These are phyloP conservation scores for Candida glucosophila DNA, from an alignment of 1,139 yeast genomes.

Conservation along the genomic window DNA sequence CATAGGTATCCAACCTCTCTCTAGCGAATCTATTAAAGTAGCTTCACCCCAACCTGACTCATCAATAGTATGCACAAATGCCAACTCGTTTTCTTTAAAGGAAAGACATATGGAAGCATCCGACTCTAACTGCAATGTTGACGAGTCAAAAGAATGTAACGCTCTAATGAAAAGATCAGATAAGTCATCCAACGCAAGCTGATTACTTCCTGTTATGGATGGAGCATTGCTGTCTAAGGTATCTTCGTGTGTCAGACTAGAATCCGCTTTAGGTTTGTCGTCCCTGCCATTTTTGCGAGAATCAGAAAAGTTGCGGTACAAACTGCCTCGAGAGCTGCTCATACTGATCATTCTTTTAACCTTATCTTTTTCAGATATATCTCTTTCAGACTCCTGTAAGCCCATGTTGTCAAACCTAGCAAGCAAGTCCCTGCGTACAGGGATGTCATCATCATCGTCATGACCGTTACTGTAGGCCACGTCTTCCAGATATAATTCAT, in stretches of 20 bases:
- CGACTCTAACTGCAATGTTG: slow-evolving; percentile 52
- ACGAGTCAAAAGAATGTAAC: slow-evolving; percentile 70
- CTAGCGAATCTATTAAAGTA: slow-evolving; percentile 58
- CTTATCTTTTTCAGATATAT: too few relatives aligned
- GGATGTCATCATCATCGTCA: slow-evolving; percentile 15
- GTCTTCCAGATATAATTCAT: too few relatives aligned
- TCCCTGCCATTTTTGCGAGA: too few relatives aligned
- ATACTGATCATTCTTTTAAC: too few relatives aligned
- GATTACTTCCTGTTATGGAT: neutral
- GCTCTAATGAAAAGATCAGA: slow-evolving; percentile 51
- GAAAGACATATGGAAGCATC: slow-evolving; percentile 78
- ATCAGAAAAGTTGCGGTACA: too few relatives aligned
- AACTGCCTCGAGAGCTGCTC: too few relatives aligned
- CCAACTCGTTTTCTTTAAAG: slow-evolving; percentile 71
- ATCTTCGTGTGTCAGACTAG: too few relatives aligned
- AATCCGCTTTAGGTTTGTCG: too few relatives aligned
- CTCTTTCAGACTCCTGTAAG: too few relatives aligned
- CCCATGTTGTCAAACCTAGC: slow-evolving; percentile 10
- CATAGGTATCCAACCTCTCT: slow-evolving; percentile 95
- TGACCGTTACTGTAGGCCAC: too few relatives aligned
- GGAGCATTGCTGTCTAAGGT: slow-evolving; percentile 2
- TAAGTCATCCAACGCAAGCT: slow-evolving; percentile 20
- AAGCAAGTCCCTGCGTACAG: slow-evolving; percentile 24
- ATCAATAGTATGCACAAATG: slow-evolving; percentile 82
- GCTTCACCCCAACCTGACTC: slow-evolving; percentile 98